These are phyloP conservation scores for Pseudogymnoascus sp. DNA, from an alignment of 2,329 filamentous ascomycete species.

Conservation along the genomic window DNA sequence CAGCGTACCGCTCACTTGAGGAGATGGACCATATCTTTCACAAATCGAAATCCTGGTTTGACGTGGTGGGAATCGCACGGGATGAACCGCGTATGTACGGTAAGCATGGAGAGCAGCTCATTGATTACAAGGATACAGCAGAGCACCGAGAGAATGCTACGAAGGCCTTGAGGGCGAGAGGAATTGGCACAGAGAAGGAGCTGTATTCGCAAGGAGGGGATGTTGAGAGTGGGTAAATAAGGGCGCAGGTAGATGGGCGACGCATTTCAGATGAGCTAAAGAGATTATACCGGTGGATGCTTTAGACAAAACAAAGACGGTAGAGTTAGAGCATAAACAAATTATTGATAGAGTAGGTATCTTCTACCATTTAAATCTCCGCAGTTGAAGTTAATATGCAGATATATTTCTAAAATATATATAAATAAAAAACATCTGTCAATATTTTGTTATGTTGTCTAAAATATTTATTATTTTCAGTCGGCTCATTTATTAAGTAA, in stretches of 20 bases:
- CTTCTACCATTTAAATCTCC: background rate
- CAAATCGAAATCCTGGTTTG: constrained; percentile 39
- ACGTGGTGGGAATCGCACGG: constrained; percentile 34
- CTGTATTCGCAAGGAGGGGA: background rate
- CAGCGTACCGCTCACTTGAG: constrained; percentile 53
- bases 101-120: constrained; percentile 48
- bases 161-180: background rate
- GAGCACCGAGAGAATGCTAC: constrained; percentile 15
- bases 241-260: background rate
- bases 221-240: background rate
- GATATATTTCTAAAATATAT: background rate
- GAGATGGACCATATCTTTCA: constrained; percentile 59
- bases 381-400: background rate
- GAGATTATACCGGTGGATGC: background rate
- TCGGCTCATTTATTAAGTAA: background rate
- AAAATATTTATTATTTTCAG: background rate
- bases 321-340: background rate
- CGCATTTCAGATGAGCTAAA: background rate
- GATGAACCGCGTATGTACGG: constrained; percentile 48
- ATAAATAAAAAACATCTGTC: too few species aligned
- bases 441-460: background rate
- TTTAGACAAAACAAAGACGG: background rate
- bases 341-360: background rate
- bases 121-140: constrained; percentile 24
- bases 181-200: background rate